Evolutionary conservation across 768 basidiomycete species (phyloP).

Genomic region (Kwoniella botswanensis): DNA sequence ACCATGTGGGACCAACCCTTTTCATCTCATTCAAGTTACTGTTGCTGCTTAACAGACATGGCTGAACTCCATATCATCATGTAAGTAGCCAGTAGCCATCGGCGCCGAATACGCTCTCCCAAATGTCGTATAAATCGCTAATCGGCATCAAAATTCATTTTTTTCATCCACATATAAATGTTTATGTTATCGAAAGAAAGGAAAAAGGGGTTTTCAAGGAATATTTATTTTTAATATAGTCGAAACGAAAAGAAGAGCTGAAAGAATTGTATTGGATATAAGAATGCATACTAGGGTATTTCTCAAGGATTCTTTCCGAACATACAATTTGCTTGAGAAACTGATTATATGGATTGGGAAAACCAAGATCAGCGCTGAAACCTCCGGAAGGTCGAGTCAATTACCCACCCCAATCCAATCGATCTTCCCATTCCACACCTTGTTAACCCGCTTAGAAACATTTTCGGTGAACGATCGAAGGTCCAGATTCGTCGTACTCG

Average conservation of each 20-base stretch:
- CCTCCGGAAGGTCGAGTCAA: not conserved
- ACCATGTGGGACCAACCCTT: not conserved
- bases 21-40: not conserved
- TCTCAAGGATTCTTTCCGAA: not conserved
- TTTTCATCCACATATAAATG: constrained; percentile 21
- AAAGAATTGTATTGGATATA: constrained; percentile 3
- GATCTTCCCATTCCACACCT: not conserved
- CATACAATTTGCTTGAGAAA: constrained; percentile 6
- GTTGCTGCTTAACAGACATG: not conserved
- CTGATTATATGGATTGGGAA: not conserved
- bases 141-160: constrained; percentile 25
- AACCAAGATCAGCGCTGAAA: no score
- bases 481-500: constrained; percentile 75
- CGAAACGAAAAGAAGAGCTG: no score
- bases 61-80: not conserved
- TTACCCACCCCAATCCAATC: constrained; percentile 8
- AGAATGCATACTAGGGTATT: not conserved
- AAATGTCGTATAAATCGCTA: not conserved
- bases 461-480: constrained; percentile 60
- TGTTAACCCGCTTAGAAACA: constrained; percentile 54
- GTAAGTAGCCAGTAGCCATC: no score
- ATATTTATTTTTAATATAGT: not conserved
- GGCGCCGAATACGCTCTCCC: no score
- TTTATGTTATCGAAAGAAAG: constrained; percentile 5
- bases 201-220: not conserved